These are phyloP conservation scores for Cryphonectria radicalis DNA, from an alignment of 2,329 filamentous ascomycete genomes.

Conservation along the genomic window DNA sequence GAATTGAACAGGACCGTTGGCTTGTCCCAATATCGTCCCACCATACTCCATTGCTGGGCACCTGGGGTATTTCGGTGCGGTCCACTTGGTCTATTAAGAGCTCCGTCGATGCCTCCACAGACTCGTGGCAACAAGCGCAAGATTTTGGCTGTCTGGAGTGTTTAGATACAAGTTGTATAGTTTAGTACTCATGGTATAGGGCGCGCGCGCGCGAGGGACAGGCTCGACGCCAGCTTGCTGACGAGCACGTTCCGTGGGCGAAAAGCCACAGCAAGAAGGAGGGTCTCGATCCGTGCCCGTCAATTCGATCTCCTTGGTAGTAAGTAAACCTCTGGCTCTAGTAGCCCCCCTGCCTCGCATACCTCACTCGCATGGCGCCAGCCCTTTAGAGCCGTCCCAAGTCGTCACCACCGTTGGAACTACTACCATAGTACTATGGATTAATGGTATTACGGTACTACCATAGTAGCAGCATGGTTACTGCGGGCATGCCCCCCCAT, in stretches of 20 bases:
- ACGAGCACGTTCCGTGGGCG: background rate
- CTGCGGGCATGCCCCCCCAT: constrained; percentile 22
- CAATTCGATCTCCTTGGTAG: background rate
- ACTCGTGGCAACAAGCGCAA: background rate
- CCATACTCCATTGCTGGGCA: constrained; percentile 3
- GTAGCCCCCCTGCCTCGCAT: background rate
- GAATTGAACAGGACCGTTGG: constrained; percentile 5
- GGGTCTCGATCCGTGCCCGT: constrained; percentile 2
- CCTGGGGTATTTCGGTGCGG: constrained; percentile 1
- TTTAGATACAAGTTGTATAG: background rate
- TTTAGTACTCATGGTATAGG: background rate
- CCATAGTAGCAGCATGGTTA: background rate
- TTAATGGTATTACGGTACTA: background rate
- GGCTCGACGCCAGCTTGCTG: background rate
- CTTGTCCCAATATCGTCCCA: constrained; percentile 13
- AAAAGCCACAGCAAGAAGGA: background rate
- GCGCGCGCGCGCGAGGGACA: background rate
- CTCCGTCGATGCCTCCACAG: background rate
- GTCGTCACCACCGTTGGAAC: constrained; percentile 1
- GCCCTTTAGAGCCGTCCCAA: background rate
- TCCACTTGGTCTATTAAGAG: constrained; percentile 14
- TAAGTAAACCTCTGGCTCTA: background rate
- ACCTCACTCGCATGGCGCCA: background rate
- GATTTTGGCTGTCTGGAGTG: background rate
- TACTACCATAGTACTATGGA: background rate